phyloP scores from a whole-genome alignment of 2,329 filamentous ascomycete genomes.

The Colletotrichum sp. region DNA sequence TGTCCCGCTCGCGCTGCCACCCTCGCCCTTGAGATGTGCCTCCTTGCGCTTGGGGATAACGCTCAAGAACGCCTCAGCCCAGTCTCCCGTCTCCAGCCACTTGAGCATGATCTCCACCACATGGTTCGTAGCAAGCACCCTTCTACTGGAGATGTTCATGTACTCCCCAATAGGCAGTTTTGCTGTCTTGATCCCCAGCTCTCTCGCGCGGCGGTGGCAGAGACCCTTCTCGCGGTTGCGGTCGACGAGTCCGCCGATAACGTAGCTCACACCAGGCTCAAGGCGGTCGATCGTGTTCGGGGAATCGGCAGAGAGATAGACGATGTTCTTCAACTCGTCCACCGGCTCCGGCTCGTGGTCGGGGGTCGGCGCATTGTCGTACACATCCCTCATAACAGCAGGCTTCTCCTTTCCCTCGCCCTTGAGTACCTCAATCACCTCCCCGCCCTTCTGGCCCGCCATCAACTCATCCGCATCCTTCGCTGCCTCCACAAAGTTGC shows the following conservation, averaged over 20 bases:
- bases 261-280: slow-evolving; percentile 87
- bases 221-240: slow-evolving; percentile 96
- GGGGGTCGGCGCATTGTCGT: slow-evolving; percentile 36
- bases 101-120: slow-evolving; percentile 95
- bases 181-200: slow-evolving; percentile 81
- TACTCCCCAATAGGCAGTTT: slow-evolving; percentile 95
- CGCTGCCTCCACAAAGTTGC: slow-evolving; percentile 75
- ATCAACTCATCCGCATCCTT: slow-evolving; percentile 72
- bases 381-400: slow-evolving; percentile 35
- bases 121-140: slow-evolving; percentile 92
- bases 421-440: slow-evolving; percentile 64
- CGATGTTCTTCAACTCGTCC: slow-evolving; percentile 53
- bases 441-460: slow-evolving; percentile 59
- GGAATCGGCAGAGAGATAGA: slow-evolving; percentile 95
- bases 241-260: slow-evolving; percentile 93
- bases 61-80: slow-evolving; percentile 86
- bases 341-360: slow-evolving; percentile 33
- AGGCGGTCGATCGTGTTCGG: slow-evolving; percentile 81
- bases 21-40: slow-evolving; percentile 62
- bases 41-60: slow-evolving; percentile 94
- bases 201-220: slow-evolving; percentile 82
- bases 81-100: slow-evolving; percentile 90
- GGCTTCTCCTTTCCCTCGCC: slow-evolving; percentile 32
- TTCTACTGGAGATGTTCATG: slow-evolving; percentile 86
- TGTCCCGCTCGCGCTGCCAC: slow-evolving; percentile 24